Evolutionary conservation across 768 basidiomycete species (phyloP).

Genomic region (Tricholoma saponaceum): DNA sequence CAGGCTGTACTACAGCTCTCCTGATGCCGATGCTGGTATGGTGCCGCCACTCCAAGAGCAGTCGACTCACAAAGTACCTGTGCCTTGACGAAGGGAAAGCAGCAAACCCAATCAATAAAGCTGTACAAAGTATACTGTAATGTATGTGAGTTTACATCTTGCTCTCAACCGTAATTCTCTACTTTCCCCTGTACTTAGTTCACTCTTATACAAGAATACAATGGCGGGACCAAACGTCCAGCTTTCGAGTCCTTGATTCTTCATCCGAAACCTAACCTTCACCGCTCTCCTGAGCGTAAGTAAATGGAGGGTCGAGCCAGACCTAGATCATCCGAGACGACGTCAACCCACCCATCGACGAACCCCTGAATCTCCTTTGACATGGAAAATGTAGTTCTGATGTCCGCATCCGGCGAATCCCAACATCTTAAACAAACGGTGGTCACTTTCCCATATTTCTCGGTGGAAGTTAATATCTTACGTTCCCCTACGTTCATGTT

Average conservation of each 20-base stretch:
- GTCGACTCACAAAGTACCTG: not conserved
- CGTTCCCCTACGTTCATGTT: not conserved
- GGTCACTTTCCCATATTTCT: constrained; percentile 1
- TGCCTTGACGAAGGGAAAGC: not conserved
- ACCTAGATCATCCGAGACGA: not conserved
- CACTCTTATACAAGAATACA: not conserved
- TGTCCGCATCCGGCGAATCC: constrained; percentile 3
- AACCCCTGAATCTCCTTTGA: not conserved
- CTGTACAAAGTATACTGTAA: not conserved
- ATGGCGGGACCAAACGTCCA: not conserved
- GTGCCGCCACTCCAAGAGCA: not conserved
- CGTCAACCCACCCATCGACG: not conserved
- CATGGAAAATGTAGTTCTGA: not conserved
- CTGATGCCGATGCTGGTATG: constrained; percentile 12
- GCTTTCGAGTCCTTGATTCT: not conserved
- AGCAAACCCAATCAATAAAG: not conserved
- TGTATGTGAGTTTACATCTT: not conserved
- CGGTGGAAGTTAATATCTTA: not conserved
- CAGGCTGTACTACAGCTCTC: constrained; percentile 79
- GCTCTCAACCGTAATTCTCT: not conserved
- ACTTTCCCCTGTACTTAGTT: not conserved
- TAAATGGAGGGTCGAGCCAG: not conserved
- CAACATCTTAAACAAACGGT: not conserved
- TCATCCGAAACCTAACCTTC: constrained; percentile 5
- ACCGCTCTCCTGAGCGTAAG: not conserved